Percentiles rank a stretch among this genome's conserved stretches.
Conservation (phyloP, 2,329 filamentous ascomycete species). For the Chaetomium globosum region DNA sequence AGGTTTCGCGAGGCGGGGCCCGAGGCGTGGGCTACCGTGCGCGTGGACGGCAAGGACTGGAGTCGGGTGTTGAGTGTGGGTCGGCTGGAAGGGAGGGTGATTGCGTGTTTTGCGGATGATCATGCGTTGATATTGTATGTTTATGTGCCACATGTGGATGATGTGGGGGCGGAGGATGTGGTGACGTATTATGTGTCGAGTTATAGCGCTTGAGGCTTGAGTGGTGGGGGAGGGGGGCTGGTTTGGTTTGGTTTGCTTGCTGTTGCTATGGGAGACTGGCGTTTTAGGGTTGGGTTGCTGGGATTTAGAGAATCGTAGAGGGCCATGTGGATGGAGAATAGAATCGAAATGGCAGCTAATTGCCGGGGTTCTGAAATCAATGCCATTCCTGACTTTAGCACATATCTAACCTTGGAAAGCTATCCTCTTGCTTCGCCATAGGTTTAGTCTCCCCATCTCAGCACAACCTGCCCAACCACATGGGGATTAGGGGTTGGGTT, state of each 20-base stretch:
- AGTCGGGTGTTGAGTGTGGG: conserved; percentile 91
- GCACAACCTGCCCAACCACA: too few species aligned
- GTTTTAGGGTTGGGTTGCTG: background rate
- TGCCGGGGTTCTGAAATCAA: background rate
- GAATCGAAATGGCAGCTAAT: background rate
- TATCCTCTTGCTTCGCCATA: background rate
- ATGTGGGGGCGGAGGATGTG: conserved; percentile 67
- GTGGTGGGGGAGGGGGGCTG: background rate
- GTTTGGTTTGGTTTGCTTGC: background rate
- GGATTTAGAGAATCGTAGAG: background rate
- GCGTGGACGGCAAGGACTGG: conserved; percentile 94
- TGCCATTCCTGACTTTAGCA: background rate
- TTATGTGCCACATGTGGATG: conserved; percentile 72
- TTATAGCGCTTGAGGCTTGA: conserved; percentile 41
- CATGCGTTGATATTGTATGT: conserved; percentile 83
- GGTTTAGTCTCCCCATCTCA: too few species aligned
- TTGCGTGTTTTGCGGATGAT: conserved; percentile 84
- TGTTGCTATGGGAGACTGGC: background rate
- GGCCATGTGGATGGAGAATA: background rate
- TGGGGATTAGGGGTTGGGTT: too few species aligned
- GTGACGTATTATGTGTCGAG: conserved; percentile 60
- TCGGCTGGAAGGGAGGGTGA: conserved; percentile 82
- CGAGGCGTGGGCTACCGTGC: conserved; percentile 82
- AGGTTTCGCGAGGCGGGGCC: conserved; percentile 75
- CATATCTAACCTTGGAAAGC: too few species aligned